Evolutionary conservation across 345 rosid genomes (phyloP).

Genomic region (Microthlaspi erraticum): DNA sequence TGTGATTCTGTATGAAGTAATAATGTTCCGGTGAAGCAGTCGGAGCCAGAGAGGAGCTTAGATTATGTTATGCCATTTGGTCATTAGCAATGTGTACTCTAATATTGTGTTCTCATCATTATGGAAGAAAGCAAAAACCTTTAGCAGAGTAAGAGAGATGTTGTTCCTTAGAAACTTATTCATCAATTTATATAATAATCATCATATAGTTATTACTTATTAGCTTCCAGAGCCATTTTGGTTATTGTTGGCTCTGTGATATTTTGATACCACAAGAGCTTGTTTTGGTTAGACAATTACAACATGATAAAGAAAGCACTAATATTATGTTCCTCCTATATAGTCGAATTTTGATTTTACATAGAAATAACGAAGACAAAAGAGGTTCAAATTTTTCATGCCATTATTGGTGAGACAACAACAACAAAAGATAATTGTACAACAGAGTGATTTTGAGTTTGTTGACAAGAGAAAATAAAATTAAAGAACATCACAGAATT

Average conservation of each 20-base stretch:
- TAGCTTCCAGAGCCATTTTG: constrained; percentile 15
- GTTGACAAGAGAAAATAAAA: constrained; percentile 4
- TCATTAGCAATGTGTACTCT: constrained; percentile 43
- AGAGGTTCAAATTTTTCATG: constrained; percentile 10
- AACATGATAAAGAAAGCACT: too few relatives aligned
- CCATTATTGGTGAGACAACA: constrained; percentile 26
- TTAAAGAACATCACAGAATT: not conserved
- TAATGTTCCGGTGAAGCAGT: constrained; percentile 41
- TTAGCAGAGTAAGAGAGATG: constrained; percentile 31
- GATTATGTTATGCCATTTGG: constrained; percentile 36
- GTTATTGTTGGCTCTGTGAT: not conserved
- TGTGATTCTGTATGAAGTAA: constrained; percentile 44
- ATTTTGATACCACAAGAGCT: too few relatives aligned
- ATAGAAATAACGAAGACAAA: constrained; percentile 18
- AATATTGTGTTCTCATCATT: constrained; percentile 26
- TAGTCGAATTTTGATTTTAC: not conserved
- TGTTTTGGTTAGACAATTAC: too few relatives aligned
- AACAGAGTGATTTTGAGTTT: constrained; percentile 26
- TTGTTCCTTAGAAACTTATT: constrained; percentile 34
- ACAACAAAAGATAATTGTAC: constrained; percentile 28
- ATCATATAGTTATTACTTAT: constrained; percentile 9
- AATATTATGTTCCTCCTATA: not conserved
- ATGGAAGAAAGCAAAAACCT: constrained; percentile 29
- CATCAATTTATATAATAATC: constrained; percentile 16
- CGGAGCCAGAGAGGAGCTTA: constrained; percentile 17